Conservation (phyloP, 257 asterid genomes). For the Buddleja alternifolia region DNA sequence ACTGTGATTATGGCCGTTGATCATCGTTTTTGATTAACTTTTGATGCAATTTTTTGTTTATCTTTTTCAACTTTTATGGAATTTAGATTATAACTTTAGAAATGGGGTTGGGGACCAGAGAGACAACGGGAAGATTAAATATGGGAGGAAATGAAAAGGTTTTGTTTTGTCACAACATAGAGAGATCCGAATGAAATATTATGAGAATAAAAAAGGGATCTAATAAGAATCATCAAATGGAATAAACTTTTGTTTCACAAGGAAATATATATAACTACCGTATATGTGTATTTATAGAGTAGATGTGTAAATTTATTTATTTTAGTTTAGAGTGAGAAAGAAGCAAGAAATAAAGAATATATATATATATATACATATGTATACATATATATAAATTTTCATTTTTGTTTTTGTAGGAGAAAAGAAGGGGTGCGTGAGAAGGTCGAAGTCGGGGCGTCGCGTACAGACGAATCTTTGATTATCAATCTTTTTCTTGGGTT, state of each 20-base stretch:
- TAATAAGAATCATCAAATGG: slow-evolving; percentile 42
- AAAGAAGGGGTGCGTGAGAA: slow-evolving; percentile 44
- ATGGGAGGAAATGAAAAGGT: slow-evolving; percentile 18
- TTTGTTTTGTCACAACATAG: slow-evolving; percentile 37
- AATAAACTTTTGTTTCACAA: slow-evolving; percentile 42
- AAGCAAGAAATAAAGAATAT: neutral
- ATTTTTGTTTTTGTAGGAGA: slow-evolving; percentile 8
- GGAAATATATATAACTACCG: neutral
- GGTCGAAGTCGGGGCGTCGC: slow-evolving; percentile 89
- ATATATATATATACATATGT: neutral
- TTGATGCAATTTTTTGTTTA: too few species aligned
- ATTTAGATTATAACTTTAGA: neutral
- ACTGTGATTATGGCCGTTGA: slow-evolving; percentile 39
- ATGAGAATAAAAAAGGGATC: slow-evolving; percentile 45
- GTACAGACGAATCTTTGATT: slow-evolving; percentile 64
- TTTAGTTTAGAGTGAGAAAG: slow-evolving; percentile 8
- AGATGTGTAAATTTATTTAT: too few species aligned
- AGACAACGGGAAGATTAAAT: slow-evolving; percentile 29
- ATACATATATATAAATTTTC: neutral
- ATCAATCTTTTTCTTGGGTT: neutral
- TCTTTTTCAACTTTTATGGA: neutral
- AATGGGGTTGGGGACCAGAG: slow-evolving; percentile 27
- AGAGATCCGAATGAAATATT: slow-evolving; percentile 45
- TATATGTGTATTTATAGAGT: neutral
- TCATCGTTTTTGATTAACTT: slow-evolving; percentile 34